Percentiles rank a stretch among this genome's conserved stretches.
phyloP scores from a whole-genome alignment of 495 filamentous ascomycete genomes.

The Penicillium pulvis region DNA sequence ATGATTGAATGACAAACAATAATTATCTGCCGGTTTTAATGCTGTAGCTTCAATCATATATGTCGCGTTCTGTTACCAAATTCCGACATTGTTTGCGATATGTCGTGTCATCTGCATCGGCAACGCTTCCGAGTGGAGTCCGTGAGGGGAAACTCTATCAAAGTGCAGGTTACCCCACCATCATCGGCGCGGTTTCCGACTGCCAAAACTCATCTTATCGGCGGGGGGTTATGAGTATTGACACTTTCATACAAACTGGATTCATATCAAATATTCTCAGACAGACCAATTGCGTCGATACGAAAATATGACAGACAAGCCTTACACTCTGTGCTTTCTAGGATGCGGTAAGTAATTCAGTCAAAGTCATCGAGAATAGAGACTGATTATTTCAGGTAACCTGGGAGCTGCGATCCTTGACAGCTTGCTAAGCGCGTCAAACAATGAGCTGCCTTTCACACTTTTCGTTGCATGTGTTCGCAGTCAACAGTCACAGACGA shows the following conservation, averaged over 20 bases:
- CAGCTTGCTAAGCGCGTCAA: slow-evolving; percentile 26
- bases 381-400: slow-evolving; percentile 30
- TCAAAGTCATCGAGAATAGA: background rate
- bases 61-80: background rate
- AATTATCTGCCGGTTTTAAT: background rate
- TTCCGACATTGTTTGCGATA: background rate
- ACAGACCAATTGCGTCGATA: background rate
- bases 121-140: slow-evolving; percentile 4
- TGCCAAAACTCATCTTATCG: background rate
- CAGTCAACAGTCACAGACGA: slow-evolving; percentile 25
- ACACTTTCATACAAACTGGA: background rate
- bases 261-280: background rate
- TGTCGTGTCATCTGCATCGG: background rate
- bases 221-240: background rate
- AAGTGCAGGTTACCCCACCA: slow-evolving; percentile 4
- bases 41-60: slow-evolving; percentile 4
- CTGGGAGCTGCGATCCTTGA: slow-evolving; percentile 40
- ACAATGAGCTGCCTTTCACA: slow-evolving; percentile 23
- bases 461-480: slow-evolving; percentile 37
- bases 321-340: slow-evolving; percentile 36
- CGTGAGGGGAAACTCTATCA: slow-evolving; percentile 5
- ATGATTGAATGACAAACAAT: slow-evolving; percentile 14
- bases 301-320: slow-evolving; percentile 20
- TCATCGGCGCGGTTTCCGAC: slow-evolving; percentile 21
- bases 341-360: slow-evolving; percentile 35